Conservation (phyloP, 108 stramenopile genomes). For the Nitzschia sp. region DNA sequence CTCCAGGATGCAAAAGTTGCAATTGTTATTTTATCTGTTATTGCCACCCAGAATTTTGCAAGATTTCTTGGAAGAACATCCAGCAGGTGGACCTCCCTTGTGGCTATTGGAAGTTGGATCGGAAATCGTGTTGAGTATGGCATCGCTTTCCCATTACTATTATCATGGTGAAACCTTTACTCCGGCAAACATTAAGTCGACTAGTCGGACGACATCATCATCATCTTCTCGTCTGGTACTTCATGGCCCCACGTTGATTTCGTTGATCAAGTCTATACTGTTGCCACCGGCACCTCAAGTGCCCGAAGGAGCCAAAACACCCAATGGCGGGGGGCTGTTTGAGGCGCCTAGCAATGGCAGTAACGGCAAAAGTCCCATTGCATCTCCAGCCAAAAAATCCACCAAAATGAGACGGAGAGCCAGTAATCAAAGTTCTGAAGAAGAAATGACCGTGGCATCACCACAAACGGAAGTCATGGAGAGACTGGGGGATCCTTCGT, state of each 20-base stretch:
- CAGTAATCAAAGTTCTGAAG: constrained; percentile 8
- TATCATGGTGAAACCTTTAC: constrained; percentile 44
- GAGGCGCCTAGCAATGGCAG: constrained; percentile 5
- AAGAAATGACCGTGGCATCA: constrained; percentile 1
- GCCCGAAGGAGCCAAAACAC: constrained; percentile 11
- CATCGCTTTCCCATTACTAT: constrained; percentile 76
- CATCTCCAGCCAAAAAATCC: not conserved
- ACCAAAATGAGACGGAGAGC: constrained; percentile 15
- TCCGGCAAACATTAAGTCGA: not conserved
- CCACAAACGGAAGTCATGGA: constrained; percentile 42
- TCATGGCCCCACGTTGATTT: not conserved
- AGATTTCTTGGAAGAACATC: constrained; percentile 60
- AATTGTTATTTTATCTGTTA: constrained; percentile 70
- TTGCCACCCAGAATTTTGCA: constrained; percentile 56
- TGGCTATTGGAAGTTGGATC: constrained; percentile 79
- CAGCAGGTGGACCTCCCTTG: constrained; percentile 74
- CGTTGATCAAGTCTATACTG: constrained; percentile 12
- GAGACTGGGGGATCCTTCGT: constrained; percentile 10
- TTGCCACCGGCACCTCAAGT: not conserved
- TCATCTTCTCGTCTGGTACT: not conserved
- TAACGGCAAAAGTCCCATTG: not conserved
- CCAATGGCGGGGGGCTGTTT: not conserved
- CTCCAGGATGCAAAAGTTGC: constrained; percentile 66
- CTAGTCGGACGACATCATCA: not conserved
- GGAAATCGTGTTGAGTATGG: constrained; percentile 53